Conservation (phyloP, 805 yeast genomes). For the Nakazawaea molendinolei region DNA sequence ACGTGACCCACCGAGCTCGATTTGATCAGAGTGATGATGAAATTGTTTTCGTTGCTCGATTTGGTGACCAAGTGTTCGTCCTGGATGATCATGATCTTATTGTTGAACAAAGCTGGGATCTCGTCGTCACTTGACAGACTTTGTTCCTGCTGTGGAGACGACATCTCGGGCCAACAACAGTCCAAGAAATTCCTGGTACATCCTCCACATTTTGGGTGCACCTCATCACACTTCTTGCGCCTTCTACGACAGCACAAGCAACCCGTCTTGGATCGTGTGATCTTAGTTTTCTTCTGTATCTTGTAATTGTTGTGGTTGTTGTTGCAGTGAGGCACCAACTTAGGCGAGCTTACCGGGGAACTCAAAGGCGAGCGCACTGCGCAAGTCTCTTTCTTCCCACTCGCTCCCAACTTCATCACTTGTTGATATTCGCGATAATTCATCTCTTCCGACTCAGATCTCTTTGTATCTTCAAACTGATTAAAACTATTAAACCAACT, state of each 20-base stretch:
- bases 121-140: slow-evolving; percentile 2
- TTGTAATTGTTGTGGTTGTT: slow-evolving; percentile 57
- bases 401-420: slow-evolving; percentile 9
- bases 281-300: slow-evolving; percentile 29
- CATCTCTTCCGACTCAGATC: slow-evolving; percentile 2
- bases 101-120: slow-evolving; percentile 2
- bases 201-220: slow-evolving; percentile 14
- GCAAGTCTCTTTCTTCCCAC: background rate
- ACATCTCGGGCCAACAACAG: slow-evolving; percentile 11
- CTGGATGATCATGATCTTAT: slow-evolving; percentile 10
- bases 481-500: too few species aligned
- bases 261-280: slow-evolving; percentile 12
- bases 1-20: slow-evolving; percentile 4
- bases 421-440: slow-evolving; percentile 12
- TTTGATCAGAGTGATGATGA: slow-evolving; percentile 10
- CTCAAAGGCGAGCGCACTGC: slow-evolving; percentile 10
- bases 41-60: slow-evolving; percentile 4
- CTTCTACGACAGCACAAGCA: slow-evolving; percentile 11
- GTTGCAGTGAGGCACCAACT: background rate
- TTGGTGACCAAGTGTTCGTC: slow-evolving; percentile 10
- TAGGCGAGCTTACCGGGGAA: slow-evolving; percentile 7
- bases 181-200: slow-evolving; percentile 14
- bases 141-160: background rate
- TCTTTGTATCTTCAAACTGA: too few species aligned
- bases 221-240: slow-evolving; percentile 15